phyloP scores from a whole-genome alignment of 192 early-diverging fungal species.

The Entomortierella lignicola region DNA sequence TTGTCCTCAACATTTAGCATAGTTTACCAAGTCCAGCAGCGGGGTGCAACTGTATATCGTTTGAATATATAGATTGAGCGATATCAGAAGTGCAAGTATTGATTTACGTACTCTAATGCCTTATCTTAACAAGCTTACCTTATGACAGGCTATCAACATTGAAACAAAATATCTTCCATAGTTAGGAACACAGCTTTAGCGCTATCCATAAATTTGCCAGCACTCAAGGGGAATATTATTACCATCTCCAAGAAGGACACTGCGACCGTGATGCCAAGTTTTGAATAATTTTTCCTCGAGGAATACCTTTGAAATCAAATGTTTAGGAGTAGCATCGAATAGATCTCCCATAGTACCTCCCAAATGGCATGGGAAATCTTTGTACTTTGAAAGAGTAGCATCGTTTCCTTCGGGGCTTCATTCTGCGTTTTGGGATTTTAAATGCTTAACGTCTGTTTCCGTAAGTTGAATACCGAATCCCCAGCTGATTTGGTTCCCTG shows the following conservation, averaged over 20 bases:
- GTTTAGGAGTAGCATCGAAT: not conserved
- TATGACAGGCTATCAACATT: too few species aligned
- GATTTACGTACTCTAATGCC: too few species aligned
- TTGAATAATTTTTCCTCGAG: conserved; percentile 6
- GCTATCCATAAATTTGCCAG: too few species aligned
- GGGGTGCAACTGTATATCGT: too few species aligned
- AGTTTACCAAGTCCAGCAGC: too few species aligned
- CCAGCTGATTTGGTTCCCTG: not conserved
- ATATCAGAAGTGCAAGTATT: too few species aligned
- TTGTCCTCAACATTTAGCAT: too few species aligned
- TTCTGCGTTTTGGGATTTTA: not conserved
- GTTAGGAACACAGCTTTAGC: too few species aligned
- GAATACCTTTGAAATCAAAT: conserved; percentile 2
- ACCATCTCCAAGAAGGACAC: conserved; percentile 11
- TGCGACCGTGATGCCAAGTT: not conserved
- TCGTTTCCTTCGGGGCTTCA: not conserved
- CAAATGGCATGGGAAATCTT: not conserved
- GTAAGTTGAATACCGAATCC: not conserved
- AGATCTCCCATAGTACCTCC: conserved; percentile 2
- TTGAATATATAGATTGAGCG: too few species aligned
- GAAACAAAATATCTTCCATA: too few species aligned
- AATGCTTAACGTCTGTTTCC: not conserved
- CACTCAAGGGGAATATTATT: not conserved
- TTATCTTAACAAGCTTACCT: too few species aligned
- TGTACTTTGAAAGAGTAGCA: not conserved